Evolutionary conservation across 2,329 filamentous ascomycete species (phyloP), one percentile per base, ranked within the genome.

Genomic region (Cytospora chrysosperma): DNA sequence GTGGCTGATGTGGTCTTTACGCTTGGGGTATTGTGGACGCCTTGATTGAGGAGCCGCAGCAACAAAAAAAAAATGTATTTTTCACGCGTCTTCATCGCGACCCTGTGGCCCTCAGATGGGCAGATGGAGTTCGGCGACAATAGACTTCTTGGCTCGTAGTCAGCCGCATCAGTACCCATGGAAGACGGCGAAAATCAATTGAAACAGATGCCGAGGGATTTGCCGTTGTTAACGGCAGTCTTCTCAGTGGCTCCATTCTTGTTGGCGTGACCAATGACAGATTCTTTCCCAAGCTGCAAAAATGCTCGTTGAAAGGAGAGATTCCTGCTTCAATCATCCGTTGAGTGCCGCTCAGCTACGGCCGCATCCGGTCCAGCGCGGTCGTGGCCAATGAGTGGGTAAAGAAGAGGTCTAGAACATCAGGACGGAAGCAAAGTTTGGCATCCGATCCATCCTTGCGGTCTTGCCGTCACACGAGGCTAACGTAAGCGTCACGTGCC

Each of bases 401-500:
- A 34, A 34, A 15, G 17, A n/a, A 43, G 17, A 21, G 40, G 40
- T 19, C n/a, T 47, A 47, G 21, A 21, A 43, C 61, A 50, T 40
- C 56, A 37, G 28, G 24, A 30, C 28, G 43, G 27, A 13, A n/a
- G 15, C 28, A 59, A 52, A 55, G 24, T 32, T 63, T 51, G 40
- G 61, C 54, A 52, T 28, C 61, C 50, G 58, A 32, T 30, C 51
- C 37, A 61, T 43, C 37, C 37, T 50, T 26, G 51, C 13, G 34
- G 51, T 43, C 26, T 53, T 43, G 28, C 43, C 34, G 63, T 65
- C 26, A 43, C 53, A 56, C 55, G 49, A 51, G 50, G 30, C 17
- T 55, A 30, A 49, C n/a, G 34, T 47, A 27, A 55, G 32, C 56
- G 59, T 65, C 63, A 65, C 63, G 63, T 65, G 63, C 57, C 55